phyloP scores from a whole-genome alignment of 2,329 filamentous ascomycete genomes.

The Juglanconis sp. region DNA sequence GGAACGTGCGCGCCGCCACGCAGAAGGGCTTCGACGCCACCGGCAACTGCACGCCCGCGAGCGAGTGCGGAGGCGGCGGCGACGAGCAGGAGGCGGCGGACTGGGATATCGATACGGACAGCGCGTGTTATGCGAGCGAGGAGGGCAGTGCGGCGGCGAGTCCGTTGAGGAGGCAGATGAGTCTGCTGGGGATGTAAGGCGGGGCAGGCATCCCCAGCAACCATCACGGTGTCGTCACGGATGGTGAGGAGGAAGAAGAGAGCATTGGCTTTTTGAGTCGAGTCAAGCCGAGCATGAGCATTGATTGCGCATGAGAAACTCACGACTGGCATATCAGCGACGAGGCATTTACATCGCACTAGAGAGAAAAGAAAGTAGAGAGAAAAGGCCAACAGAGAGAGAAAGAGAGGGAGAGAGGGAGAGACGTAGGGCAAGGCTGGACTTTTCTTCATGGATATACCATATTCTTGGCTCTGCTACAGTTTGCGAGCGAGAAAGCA shows the following conservation, averaged over 20 bases:
- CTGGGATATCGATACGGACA: constrained; percentile 96
- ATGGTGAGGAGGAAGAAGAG: not conserved
- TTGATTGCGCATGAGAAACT: not conserved
- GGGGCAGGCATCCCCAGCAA: not conserved
- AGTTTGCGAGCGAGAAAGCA: constrained; percentile 5
- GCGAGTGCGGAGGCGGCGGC: constrained; percentile 41
- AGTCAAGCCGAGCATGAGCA: not conserved
- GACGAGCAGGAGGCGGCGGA: constrained; percentile 56
- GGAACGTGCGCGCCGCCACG: constrained; percentile 89
- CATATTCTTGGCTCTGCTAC: constrained; percentile 5
- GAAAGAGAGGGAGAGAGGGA: not conserved
- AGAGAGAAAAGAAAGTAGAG: not conserved
- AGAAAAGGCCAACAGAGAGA: not conserved
- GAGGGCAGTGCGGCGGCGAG: constrained; percentile 67
- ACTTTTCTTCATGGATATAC: constrained; percentile 4
- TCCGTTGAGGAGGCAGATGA: constrained; percentile 71
- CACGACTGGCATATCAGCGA: not conserved
- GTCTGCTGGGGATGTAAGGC: constrained; percentile 59
- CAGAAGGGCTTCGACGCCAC: constrained; percentile 79
- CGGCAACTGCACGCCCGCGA: constrained; percentile 32
- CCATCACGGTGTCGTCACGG: not conserved
- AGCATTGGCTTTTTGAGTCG: not conserved
- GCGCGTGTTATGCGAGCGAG: constrained; percentile 67
- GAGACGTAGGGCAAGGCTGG: too few species aligned
- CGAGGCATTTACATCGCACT: not conserved